These are phyloP conservation scores for Solanum verrucosum DNA, from an alignment of 257 asterid species.

Conservation along the genomic window DNA sequence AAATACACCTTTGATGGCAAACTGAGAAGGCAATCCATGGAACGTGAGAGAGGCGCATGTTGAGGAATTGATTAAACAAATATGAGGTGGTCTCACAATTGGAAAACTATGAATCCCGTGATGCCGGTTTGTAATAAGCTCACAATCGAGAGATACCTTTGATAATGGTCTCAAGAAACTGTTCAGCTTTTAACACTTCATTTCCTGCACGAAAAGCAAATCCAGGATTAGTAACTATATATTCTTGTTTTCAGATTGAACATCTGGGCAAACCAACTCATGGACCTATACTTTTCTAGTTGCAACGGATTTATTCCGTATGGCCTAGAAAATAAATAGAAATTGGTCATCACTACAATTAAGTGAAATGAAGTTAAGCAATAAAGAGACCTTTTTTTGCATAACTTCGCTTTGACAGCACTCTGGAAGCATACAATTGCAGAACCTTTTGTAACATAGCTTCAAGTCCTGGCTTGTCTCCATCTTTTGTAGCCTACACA, in stretches of 20 bases:
- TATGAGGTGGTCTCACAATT: neutral
- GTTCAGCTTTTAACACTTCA: slow-evolving; percentile 65
- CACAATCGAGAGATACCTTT: slow-evolving; percentile 36
- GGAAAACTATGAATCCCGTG: neutral
- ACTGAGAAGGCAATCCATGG: neutral
- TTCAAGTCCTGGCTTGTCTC: slow-evolving; percentile 95
- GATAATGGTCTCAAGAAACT: slow-evolving; percentile 76
- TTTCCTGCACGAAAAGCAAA: slow-evolving; percentile 47
- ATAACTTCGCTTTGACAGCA: slow-evolving; percentile 88
- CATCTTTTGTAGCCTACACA: slow-evolving; percentile 82
- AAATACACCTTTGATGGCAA: neutral
- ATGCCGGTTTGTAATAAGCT: neutral
- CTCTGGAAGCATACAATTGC: slow-evolving; percentile 83
- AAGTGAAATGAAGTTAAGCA: neutral
- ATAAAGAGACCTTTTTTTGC: slow-evolving; percentile 62
- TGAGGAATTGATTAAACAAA: neutral
- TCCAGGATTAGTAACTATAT: slow-evolving; percentile 4
- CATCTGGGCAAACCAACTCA: neutral
- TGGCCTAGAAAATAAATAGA: neutral
- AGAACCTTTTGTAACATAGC: slow-evolving; percentile 95
- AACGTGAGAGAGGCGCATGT: neutral
- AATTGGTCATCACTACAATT: neutral
- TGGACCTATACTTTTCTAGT: neutral
- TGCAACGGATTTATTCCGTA: neutral
- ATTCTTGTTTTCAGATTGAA: neutral